These are phyloP conservation scores for Cladophialophora chaetospira DNA, from an alignment of 2,329 filamentous ascomycete genomes.

Conservation along the genomic window DNA sequence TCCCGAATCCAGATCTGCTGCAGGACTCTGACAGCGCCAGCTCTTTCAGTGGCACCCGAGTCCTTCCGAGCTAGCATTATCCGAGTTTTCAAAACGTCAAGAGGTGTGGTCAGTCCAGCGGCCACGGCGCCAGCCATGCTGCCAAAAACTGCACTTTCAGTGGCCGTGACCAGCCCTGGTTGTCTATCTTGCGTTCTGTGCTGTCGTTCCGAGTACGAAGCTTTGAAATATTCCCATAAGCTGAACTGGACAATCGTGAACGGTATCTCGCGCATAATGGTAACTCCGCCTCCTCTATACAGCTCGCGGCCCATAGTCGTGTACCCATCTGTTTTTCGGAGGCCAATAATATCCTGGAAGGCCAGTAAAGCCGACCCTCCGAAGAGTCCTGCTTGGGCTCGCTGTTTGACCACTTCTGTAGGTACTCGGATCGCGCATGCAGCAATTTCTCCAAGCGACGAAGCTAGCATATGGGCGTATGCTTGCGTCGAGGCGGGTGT, in stretches of 20 bases:
- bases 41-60: constrained; percentile 48
- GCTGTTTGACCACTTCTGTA: constrained; percentile 95
- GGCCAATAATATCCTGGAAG: constrained; percentile 68
- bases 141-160: constrained; percentile 82
- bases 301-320: constrained; percentile 71
- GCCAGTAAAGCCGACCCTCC: constrained; percentile 68
- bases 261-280: constrained; percentile 91
- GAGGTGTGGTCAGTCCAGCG: constrained; percentile 83
- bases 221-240: constrained; percentile 91
- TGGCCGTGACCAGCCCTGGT: constrained; percentile 62
- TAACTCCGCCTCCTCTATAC: constrained; percentile 90
- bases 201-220: constrained; percentile 44
- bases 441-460: constrained; percentile 82
- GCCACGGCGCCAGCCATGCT: constrained; percentile 81
- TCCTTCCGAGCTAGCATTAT: constrained; percentile 83
- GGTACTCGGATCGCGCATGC: constrained; percentile 91
- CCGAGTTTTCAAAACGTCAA: constrained; percentile 95
- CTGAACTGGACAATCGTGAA: constrained; percentile 98
- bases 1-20: constrained; percentile 60
- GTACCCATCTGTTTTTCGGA: constrained; percentile 37
- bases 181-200: constrained; percentile 54
- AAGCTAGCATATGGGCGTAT: constrained; percentile 76
- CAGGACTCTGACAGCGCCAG: constrained; percentile 55
- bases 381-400: constrained; percentile 85
- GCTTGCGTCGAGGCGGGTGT: constrained; percentile 39